A percentile compares a stretch with the other conserved stretches of the same genome.
Conservation (phyloP, 805 yeast genomes). For the Saturnispora ahearnii region DNA sequence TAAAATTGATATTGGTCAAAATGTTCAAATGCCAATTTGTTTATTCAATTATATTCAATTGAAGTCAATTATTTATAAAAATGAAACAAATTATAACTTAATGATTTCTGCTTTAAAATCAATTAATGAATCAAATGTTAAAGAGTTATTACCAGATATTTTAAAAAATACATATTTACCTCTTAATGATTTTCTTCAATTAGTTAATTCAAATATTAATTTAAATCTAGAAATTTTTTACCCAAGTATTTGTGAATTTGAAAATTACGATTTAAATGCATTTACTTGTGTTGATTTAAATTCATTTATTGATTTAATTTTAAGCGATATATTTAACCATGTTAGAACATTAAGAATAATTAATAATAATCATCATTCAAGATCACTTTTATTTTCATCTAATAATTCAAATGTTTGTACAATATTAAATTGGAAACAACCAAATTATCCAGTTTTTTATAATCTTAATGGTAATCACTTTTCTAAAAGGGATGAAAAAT, state of each 20-base stretch:
- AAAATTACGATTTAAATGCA: slow-evolving; percentile 22
- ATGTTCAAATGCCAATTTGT: slow-evolving; percentile 51
- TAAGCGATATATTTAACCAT: slow-evolving; percentile 67
- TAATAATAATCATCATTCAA: slow-evolving; percentile 21
- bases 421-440: slow-evolving; percentile 95
- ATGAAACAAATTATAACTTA: slow-evolving; percentile 11
- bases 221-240: slow-evolving; percentile 67
- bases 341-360: slow-evolving; percentile 43
- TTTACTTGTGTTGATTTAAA: slow-evolving; percentile 40
- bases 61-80: slow-evolving; percentile 19
- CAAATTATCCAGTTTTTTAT: slow-evolving; percentile 90
- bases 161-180: slow-evolving; percentile 46
- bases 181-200: slow-evolving; percentile 46
- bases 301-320: slow-evolving; percentile 62
- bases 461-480: slow-evolving; percentile 60
- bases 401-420: slow-evolving; percentile 87
- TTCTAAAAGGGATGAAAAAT: slow-evolving; percentile 21
- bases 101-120: slow-evolving; percentile 14
- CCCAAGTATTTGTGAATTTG: slow-evolving; percentile 46
- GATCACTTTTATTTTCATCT: slow-evolving; percentile 78
- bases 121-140: slow-evolving; percentile 16
- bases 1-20: slow-evolving; percentile 36
- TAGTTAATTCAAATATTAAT: slow-evolving; percentile 51
- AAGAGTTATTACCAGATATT: slow-evolving; percentile 33
- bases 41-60: slow-evolving; percentile 45